Evolutionary conservation across 345 rosid genomes (phyloP).

Genomic region (Syzygium grande): DNA sequence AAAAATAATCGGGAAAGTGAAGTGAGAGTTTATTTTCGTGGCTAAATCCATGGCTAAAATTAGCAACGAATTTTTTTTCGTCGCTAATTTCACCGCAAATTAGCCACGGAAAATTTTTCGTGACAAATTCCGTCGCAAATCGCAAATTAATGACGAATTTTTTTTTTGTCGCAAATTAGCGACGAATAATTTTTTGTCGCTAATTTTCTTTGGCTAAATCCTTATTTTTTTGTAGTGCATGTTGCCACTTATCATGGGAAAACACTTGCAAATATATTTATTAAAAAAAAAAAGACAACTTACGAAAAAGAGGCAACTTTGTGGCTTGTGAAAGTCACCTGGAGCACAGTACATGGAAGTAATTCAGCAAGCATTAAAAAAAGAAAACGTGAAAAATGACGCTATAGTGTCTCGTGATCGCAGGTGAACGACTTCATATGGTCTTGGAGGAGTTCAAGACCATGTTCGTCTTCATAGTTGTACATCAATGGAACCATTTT

Average conservation of each 20-base stretch:
- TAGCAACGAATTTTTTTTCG: too few relatives aligned
- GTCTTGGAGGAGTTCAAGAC: constrained; percentile 27
- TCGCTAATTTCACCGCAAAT: too few relatives aligned
- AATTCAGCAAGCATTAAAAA: not conserved
- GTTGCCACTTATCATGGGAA: not conserved
- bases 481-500: constrained; percentile 51
- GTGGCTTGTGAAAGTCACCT: not conserved
- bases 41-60: too few relatives aligned
- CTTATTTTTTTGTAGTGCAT: too few relatives aligned
- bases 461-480: constrained; percentile 18
- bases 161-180: too few relatives aligned
- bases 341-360: not conserved
- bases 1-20: too few relatives aligned
- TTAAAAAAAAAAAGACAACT: not conserved
- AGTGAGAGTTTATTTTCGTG: too few relatives aligned
- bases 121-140: too few relatives aligned
- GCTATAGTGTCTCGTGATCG: not conserved
- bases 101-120: too few relatives aligned
- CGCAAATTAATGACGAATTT: too few relatives aligned
- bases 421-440: constrained; percentile 11
- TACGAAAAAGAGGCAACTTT: not conserved
- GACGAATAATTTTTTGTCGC: too few relatives aligned
- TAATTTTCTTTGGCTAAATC: too few relatives aligned
- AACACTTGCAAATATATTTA: not conserved
- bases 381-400: not conserved